Percentiles rank a stretch among this genome's conserved stretches.
phyloP scores from a whole-genome alignment of 768 basidiomycete genomes.

The Hebeloma cylindrosporum region DNA sequence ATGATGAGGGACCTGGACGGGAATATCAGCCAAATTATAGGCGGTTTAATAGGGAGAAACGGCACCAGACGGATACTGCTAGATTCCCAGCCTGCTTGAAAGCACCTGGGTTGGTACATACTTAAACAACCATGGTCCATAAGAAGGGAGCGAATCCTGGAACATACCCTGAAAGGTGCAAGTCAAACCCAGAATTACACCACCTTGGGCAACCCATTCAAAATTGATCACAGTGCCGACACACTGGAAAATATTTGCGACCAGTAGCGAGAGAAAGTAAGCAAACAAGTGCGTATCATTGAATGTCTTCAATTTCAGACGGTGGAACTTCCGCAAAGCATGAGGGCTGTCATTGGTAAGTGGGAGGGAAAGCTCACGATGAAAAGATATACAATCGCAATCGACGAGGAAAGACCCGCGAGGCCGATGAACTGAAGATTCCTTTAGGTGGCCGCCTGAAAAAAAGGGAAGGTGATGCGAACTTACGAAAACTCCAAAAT shows the following conservation, averaged over 20 bases:
- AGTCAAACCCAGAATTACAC: slow-evolving; percentile 16
- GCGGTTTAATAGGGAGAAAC: neutral
- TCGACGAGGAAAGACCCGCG: slow-evolving; percentile 16
- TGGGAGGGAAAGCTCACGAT: slow-evolving; percentile 3
- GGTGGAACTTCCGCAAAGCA: slow-evolving; percentile 7
- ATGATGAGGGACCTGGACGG: slow-evolving; percentile 34
- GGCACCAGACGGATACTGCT: slow-evolving; percentile 36
- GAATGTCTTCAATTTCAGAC: slow-evolving; percentile 19
- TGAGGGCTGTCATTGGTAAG: neutral
- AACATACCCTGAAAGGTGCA: slow-evolving; percentile 29
- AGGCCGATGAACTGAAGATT: slow-evolving; percentile 13
- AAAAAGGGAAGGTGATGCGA: neutral
- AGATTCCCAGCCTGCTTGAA: slow-evolving; percentile 35
- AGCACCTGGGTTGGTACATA: slow-evolving; percentile 14
- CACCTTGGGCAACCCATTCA: slow-evolving; percentile 26
- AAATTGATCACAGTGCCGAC: slow-evolving; percentile 27
- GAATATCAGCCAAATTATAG: neutral
- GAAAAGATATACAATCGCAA: slow-evolving; percentile 15
- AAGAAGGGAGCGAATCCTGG: neutral
- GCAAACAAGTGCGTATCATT: slow-evolving; percentile 27
- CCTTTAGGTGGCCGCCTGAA: neutral
- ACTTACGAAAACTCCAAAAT: slow-evolving; percentile 19
- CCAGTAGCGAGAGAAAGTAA: slow-evolving; percentile 27
- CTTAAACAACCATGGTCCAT: neutral
- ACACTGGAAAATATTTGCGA: slow-evolving; percentile 29